These are phyloP conservation scores for Penicilliopsis zonata DNA, from an alignment of 495 filamentous ascomycete species.

Conservation along the genomic window DNA sequence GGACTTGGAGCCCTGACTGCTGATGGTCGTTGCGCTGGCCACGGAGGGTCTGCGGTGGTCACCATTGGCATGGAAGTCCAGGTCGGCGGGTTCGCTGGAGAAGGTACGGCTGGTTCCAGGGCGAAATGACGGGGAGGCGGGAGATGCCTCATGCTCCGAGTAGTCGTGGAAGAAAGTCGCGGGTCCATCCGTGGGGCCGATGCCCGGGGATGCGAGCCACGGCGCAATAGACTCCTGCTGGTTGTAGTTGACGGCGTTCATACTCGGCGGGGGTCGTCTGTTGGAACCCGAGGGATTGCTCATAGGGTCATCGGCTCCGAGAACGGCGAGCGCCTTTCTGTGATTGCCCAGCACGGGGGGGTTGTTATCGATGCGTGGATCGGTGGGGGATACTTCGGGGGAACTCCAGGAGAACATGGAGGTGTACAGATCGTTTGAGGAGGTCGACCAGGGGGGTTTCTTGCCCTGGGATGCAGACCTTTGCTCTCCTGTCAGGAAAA, in stretches of 20 bases:
- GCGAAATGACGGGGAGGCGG: slow-evolving; percentile 53
- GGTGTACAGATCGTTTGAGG: slow-evolving; percentile 21
- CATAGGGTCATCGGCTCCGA: slow-evolving; percentile 20
- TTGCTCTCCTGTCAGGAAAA: neutral
- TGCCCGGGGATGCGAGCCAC: slow-evolving; percentile 17
- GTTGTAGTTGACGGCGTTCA: slow-evolving; percentile 11
- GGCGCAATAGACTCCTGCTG: slow-evolving; percentile 26
- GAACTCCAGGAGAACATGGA: slow-evolving; percentile 33
- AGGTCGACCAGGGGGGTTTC: slow-evolving; percentile 5
- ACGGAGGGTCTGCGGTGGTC: slow-evolving; percentile 81
- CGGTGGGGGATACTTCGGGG: slow-evolving; percentile 31
- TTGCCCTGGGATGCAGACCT: slow-evolving; percentile 15
- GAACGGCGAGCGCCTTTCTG: slow-evolving; percentile 23
- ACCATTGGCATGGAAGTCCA: slow-evolving; percentile 47
- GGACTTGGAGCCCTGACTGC: slow-evolving; percentile 80
- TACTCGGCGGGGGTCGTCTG: slow-evolving; percentile 17
- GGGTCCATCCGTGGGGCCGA: slow-evolving; percentile 20
- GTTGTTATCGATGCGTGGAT: slow-evolving; percentile 32
- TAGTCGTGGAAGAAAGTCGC: slow-evolving; percentile 33
- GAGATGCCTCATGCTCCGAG: slow-evolving; percentile 37
- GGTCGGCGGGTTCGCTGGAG: slow-evolving; percentile 56
- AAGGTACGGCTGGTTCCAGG: slow-evolving; percentile 48
- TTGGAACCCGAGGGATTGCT: slow-evolving; percentile 12
- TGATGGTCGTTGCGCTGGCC: slow-evolving; percentile 77
- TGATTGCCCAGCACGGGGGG: slow-evolving; percentile 24